phyloP scores from a whole-genome alignment of 768 basidiomycete genomes.

The Leucocoprinus leucothites region DNA sequence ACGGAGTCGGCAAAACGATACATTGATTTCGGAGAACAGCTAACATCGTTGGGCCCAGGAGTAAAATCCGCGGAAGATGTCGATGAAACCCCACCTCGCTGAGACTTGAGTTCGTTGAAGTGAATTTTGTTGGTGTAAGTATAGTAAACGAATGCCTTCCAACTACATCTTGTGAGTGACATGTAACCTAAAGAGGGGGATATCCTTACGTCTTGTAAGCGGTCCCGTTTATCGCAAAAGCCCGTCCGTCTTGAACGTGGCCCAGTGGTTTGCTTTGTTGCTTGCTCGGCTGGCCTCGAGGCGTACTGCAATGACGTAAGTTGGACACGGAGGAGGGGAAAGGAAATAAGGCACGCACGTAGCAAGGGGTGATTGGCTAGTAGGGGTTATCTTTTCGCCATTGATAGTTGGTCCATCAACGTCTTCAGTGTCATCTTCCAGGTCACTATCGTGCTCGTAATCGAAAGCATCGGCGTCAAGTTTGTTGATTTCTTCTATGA shows the following conservation, averaged over 20 bases:
- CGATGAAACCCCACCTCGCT: no score
- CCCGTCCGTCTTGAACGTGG: not conserved
- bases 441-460: constrained; percentile 11
- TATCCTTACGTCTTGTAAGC: not conserved
- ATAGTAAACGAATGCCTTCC: constrained; percentile 12
- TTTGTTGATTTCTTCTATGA: not conserved
- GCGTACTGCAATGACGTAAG: not conserved
- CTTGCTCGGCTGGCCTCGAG: not conserved
- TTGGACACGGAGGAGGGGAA: not conserved
- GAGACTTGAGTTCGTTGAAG: constrained; percentile 9
- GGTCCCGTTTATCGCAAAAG: constrained; percentile 6
- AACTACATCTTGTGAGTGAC: not conserved
- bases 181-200: not conserved
- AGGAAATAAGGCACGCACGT: not conserved
- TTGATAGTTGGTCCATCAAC: not conserved
- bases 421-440: not conserved
- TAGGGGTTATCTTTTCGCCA: no score
- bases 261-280: not conserved
- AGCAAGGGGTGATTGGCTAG: not conserved
- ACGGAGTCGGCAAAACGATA: constrained; percentile 26
- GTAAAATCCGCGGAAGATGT: not conserved
- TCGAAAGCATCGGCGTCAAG: constrained; percentile 7
- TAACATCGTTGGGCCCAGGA: not conserved
- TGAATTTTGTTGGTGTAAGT: constrained; percentile 8
- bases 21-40: constrained; percentile 35